These are phyloP conservation scores for Yarrowia divulgata DNA, from an alignment of 805 yeast species.

Conservation along the genomic window DNA sequence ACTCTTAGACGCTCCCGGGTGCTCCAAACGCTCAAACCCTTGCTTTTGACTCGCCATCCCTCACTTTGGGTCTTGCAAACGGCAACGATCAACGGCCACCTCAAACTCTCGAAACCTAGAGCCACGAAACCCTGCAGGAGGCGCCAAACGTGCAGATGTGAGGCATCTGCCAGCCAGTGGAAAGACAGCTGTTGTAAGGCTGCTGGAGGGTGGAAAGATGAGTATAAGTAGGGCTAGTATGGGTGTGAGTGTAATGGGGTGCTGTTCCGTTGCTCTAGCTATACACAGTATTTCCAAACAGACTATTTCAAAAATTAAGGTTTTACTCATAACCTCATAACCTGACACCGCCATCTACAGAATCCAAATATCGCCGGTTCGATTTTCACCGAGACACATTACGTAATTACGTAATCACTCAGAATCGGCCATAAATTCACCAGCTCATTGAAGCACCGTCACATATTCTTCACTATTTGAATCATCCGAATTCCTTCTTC, in stretches of 20 bases:
- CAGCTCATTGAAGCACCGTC: background rate
- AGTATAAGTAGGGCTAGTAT: too few relatives aligned
- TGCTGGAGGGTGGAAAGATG: too few relatives aligned
- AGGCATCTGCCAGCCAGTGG: background rate
- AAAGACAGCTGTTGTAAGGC: background rate
- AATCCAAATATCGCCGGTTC: background rate
- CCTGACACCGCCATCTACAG: too few relatives aligned
- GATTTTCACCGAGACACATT: background rate
- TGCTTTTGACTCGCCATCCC: background rate
- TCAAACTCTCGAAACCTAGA: background rate
- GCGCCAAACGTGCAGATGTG: slow-evolving; percentile 1
- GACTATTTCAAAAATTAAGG: too few relatives aligned
- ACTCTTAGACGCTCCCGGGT: background rate
- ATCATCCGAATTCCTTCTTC: too few relatives aligned
- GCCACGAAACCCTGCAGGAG: slow-evolving; percentile 14
- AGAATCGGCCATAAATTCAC: background rate
- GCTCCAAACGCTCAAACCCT: too few relatives aligned
- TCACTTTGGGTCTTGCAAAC: background rate
- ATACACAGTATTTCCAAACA: too few relatives aligned
- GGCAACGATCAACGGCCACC: background rate
- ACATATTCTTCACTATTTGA: too few relatives aligned
- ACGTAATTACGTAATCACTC: background rate
- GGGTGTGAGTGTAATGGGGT: too few relatives aligned
- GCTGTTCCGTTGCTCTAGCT: too few relatives aligned
- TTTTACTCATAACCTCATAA: too few relatives aligned